Evolutionary conservation across 148 eudicot genomes (phyloP).

Genomic region (Cornus controversa): DNA sequence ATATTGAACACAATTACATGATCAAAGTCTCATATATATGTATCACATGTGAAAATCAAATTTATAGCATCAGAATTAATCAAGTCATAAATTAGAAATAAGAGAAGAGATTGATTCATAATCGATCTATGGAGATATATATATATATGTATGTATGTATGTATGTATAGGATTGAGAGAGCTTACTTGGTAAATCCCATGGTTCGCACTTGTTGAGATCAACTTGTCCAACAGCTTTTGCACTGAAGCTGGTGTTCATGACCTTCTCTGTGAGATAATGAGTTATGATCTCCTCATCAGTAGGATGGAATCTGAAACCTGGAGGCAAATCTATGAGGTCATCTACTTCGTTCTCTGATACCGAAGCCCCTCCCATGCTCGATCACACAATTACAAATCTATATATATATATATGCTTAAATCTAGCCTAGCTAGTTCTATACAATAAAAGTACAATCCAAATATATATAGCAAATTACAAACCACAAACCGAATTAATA

Average conservation of each 20-base stretch:
- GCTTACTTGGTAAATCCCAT: slow-evolving; percentile 45
- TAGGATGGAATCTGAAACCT: slow-evolving; percentile 40
- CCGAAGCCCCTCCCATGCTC: slow-evolving; percentile 20
- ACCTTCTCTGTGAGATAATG: slow-evolving; percentile 34
- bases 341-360: neutral
- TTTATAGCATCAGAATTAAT: too few relatives aligned
- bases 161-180: too few relatives aligned
- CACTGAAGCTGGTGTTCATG: slow-evolving; percentile 21
- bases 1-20: too few relatives aligned
- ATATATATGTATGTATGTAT: neutral
- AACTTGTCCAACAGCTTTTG: slow-evolving; percentile 35
- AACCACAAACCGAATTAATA: too few relatives aligned
- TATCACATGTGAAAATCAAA: too few relatives aligned
- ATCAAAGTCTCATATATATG: too few relatives aligned
- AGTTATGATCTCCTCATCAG: slow-evolving; percentile 39
- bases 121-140: neutral
- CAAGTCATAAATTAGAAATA: too few relatives aligned
- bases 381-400: neutral
- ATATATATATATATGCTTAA: neutral
- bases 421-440: neutral
- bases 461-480: too few relatives aligned
- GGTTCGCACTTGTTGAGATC: slow-evolving; percentile 49
- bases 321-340: slow-evolving; percentile 35
- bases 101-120: too few relatives aligned
- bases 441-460: neutral